Base-by-base conservation (phyloP, 306 rosid genomes). In the Trifolium subterraneum region DNA sequence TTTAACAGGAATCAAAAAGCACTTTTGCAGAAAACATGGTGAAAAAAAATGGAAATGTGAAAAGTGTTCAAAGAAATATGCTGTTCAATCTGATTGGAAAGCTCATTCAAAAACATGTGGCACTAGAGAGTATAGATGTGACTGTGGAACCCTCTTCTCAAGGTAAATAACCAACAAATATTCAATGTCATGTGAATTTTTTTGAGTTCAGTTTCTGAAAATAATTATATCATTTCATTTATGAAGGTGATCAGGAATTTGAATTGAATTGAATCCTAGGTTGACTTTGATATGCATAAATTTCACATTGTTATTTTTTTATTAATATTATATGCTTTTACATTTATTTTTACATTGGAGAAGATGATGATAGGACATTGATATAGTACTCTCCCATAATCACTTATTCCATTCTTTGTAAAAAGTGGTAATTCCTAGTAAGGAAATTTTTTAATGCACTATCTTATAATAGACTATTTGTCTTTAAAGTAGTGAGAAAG, bases 11-110 rank as follows among this genome's bases (percentile, higher is more conserved):
- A 90, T 95, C 74, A 95, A 95, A 85, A 95, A 95, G 83, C 99
- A 95, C 88, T 95, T 92, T 71, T 79, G 88, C 83, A 89, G 98
- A 75, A 95, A 95, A 74, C 99, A 95, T 18, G 99, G 99, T 1
- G 99, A 95, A 85, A 95, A 95, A 90, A 90, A 90, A 85, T 95
- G 99, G 99, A 92, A 95, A 84, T 95, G 99, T 71, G 99, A 95
- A 2, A 95, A 92, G 77, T 95, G 99, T 77, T 88, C 93, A 1
- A 95, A 95, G 88, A 89, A 62, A 50, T 95, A 95, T 39, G 98
- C 99, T 0, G 99, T 95, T 87, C 98, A 90, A 81, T 95, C 99
- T 9, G 99, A 95, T 83, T 92, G 95, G 93, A 95, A 95, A 85
- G 99, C 99, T 50, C 99, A 95, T 62, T 88, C 98, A 47, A 95